Evolutionary conservation across 2,329 filamentous ascomycete genomes (phyloP).

Genomic region (Didymella lethalis): DNA sequence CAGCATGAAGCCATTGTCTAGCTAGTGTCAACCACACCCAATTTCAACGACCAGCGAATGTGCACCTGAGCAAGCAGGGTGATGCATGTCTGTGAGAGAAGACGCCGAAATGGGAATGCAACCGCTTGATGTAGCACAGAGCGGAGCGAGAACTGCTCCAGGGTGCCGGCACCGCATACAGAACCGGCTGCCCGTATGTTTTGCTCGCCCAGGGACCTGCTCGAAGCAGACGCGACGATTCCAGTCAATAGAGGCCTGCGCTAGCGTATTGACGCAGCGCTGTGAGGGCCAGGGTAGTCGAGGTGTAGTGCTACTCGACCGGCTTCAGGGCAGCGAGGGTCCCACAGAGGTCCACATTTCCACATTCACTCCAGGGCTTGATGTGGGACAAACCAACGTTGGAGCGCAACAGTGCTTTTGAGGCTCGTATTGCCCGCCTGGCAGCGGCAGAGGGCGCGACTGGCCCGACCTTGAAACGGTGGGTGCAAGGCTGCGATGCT

Average conservation of each 20-base stretch:
- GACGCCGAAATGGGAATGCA: conserved; percentile 25
- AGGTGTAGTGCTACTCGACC: conserved; percentile 14
- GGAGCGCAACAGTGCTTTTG: conserved; percentile 7
- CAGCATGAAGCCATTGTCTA: conserved; percentile 11
- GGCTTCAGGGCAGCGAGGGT: conserved; percentile 2
- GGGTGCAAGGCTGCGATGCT: conserved; percentile 16
- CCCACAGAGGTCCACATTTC: conserved; percentile 9
- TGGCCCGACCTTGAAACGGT: conserved; percentile 13
- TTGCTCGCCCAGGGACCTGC: conserved; percentile 19
- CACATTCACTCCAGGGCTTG: background rate
- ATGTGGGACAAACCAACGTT: conserved; percentile 12
- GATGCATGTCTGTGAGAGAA: conserved; percentile 21
- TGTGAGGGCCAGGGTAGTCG: conserved; percentile 12
- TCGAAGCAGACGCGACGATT: conserved; percentile 18
- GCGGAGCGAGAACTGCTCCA: conserved; percentile 25
- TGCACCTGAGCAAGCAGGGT: conserved; percentile 15
- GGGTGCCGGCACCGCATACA: conserved; percentile 39
- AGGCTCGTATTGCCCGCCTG: conserved; percentile 14
- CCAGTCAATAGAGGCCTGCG: conserved; percentile 28
- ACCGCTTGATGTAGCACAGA: conserved; percentile 29
- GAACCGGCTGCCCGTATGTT: conserved; percentile 18
- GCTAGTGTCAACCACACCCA: conserved; percentile 32
- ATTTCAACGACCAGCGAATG: conserved; percentile 29
- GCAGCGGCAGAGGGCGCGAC: conserved; percentile 14
- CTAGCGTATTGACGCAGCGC: conserved; percentile 24